phyloP scores from a whole-genome alignment of 1,284 basidiomycete genomes.

The Irpex lacteus region DNA sequence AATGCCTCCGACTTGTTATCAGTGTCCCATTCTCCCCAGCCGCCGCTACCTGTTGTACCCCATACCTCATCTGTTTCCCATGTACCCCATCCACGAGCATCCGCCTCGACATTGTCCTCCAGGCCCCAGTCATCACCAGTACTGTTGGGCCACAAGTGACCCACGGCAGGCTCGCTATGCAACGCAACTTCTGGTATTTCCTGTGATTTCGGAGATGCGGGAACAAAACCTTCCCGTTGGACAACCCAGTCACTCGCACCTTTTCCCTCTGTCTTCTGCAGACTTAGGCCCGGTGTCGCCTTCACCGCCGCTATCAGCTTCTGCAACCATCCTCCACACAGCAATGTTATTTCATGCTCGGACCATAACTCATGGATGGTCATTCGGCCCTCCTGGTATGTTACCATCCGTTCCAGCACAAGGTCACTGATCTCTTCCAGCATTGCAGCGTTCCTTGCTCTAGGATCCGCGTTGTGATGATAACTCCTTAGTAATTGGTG shows the following conservation, averaged over 20 bases:
- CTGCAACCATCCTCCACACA: slow-evolving; percentile 74
- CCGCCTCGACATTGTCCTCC: background rate
- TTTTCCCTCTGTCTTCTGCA: slow-evolving; percentile 13
- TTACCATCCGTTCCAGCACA: slow-evolving; percentile 53
- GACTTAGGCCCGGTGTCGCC: slow-evolving; percentile 28
- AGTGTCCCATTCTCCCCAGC: background rate
- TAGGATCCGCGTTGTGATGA: slow-evolving; percentile 46
- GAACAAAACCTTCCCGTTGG: background rate
- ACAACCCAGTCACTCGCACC: slow-evolving; percentile 26
- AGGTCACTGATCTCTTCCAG: slow-evolving; percentile 47
- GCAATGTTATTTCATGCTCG: slow-evolving; percentile 47
- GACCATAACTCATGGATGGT: slow-evolving; percentile 71
- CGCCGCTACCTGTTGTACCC: background rate
- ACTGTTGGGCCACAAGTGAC: background rate
- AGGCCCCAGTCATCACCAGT: background rate
- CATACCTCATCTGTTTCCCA: background rate
- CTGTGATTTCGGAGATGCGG: background rate
- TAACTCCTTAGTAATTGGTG: slow-evolving; percentile 55
- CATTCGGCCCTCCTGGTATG: slow-evolving; percentile 47
- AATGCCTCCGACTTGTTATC: background rate
- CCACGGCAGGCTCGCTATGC: background rate
- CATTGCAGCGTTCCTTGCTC: slow-evolving; percentile 40
- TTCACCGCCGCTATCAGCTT: slow-evolving; percentile 50
- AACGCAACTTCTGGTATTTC: background rate
- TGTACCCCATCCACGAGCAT: background rate